Evolutionary conservation across 805 yeast genomes (phyloP).

Genomic region (Saccharomycopsis sp.): DNA sequence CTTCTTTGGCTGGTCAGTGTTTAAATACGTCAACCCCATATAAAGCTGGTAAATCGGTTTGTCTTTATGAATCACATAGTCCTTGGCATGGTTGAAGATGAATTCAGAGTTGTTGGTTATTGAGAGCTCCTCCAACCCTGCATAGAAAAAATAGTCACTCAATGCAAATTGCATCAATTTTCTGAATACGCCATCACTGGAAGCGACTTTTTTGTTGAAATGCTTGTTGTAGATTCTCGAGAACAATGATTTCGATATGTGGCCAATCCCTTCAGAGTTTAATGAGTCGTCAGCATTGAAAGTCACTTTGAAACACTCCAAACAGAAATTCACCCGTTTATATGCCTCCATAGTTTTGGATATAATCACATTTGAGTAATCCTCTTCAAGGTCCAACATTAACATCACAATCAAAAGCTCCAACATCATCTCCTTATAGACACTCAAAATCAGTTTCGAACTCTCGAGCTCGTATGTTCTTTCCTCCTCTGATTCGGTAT

Average conservation of each 20-base stretch:
- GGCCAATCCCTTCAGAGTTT: slow-evolving; percentile 11
- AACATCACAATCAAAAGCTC: slow-evolving; percentile 30
- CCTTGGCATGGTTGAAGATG: slow-evolving; percentile 3
- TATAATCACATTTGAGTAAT: slow-evolving; percentile 21
- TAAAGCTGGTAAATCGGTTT: slow-evolving; percentile 23
- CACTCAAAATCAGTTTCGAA: slow-evolving; percentile 25
- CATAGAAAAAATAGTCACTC: slow-evolving; percentile 11
- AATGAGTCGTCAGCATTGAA: slow-evolving; percentile 9
- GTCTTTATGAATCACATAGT: slow-evolving; percentile 10
- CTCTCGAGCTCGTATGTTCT: slow-evolving; percentile 13
- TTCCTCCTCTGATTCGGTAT: background rate
- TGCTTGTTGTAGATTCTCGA: slow-evolving; percentile 12
- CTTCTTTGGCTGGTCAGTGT: slow-evolving; percentile 24
- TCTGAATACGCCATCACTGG: too few species aligned
- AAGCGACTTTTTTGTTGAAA: slow-evolving; percentile 11
- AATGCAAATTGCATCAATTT: slow-evolving; percentile 14
- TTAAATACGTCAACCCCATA: slow-evolving; percentile 23
- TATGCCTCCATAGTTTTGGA: slow-evolving; percentile 21
- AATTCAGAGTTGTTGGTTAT: slow-evolving; percentile 7
- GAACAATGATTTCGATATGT: slow-evolving; percentile 17
- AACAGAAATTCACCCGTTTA: slow-evolving; percentile 22
- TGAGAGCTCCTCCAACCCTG: slow-evolving; percentile 10
- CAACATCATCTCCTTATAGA: slow-evolving; percentile 27
- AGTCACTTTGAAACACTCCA: slow-evolving; percentile 18
- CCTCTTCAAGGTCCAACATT: slow-evolving; percentile 32